phyloP scores from a whole-genome alignment of 75 land plant genomes.

The Cupressus sempervirens region DNA sequence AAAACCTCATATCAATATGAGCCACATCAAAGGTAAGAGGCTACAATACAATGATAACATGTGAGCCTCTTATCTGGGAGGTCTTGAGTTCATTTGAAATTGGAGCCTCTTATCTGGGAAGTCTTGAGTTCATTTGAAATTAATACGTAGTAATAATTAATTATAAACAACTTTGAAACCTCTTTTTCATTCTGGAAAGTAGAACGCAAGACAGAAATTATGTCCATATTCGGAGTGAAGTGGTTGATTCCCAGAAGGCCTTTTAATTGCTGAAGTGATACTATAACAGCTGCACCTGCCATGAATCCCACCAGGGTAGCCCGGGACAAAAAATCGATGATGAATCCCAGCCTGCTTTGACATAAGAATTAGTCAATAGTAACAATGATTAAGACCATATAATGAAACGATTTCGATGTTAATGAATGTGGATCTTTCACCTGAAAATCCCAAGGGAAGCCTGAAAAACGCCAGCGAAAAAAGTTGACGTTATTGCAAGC shows the following conservation, averaged over 20 bases:
- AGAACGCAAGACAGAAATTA: conserved; percentile 74
- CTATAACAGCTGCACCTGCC: conserved; percentile 80
- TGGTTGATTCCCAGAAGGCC: conserved; percentile 45
- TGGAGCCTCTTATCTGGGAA: no score
- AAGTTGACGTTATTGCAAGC: conserved; percentile 63
- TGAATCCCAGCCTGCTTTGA: conserved; percentile 50
- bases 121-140: no score
- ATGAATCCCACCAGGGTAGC: conserved; percentile 81
- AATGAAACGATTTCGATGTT: not conserved
- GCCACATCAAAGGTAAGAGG: no score
- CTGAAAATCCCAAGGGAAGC: conserved; percentile 59
- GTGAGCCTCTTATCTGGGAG: no score
- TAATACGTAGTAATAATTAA: no score
- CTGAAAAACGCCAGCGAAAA: conserved; percentile 64
- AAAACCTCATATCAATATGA: not conserved
- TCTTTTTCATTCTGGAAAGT: conserved; percentile 56
- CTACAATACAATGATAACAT: no score
- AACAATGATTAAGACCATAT: not conserved
- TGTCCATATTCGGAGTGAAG: conserved; percentile 76
- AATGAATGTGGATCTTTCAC: conserved; percentile 10
- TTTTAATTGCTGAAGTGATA: conserved; percentile 62
- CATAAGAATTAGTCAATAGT: not conserved
- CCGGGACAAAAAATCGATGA: conserved; percentile 64
- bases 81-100: no score
- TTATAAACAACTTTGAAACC: no score